Conservation (phyloP, 192 early-diverging fungal genomes). For the Podila clonocystis region DNA sequence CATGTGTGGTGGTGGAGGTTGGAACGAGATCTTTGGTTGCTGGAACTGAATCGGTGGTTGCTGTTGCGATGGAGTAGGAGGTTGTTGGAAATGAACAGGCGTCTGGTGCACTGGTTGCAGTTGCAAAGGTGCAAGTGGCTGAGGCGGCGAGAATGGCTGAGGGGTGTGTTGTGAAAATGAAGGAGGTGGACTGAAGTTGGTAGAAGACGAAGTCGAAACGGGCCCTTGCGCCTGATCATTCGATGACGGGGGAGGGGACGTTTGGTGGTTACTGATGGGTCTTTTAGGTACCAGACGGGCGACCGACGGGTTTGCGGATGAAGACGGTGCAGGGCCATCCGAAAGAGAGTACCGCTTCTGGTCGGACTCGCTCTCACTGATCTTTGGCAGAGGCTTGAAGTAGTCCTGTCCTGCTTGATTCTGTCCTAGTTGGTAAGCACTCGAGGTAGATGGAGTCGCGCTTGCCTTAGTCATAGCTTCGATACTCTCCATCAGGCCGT, state of each 20-base stretch:
- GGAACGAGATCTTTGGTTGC: conserved; percentile 14
- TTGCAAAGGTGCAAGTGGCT: conserved; percentile 1
- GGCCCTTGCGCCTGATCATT: neutral
- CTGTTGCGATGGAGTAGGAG: neutral
- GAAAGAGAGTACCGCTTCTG: conserved; percentile 38
- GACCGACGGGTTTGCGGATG: conserved; percentile 14
- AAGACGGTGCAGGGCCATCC: conserved; percentile 28
- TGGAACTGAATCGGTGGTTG: conserved; percentile 6
- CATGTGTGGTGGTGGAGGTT: conserved; percentile 4
- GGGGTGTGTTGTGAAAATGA: neutral
- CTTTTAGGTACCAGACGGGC: conserved; percentile 22
- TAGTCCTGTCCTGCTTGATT: conserved; percentile 1
- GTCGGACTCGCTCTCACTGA: conserved; percentile 6
- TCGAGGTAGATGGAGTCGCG: neutral
- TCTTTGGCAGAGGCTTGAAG: conserved; percentile 39
- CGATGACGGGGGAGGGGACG: neutral
- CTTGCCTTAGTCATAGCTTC: conserved; percentile 35
- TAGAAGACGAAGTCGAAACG: neutral
- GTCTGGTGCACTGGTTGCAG: conserved; percentile 1
- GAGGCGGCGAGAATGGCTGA: conserved; percentile 1
- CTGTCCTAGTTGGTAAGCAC: neutral
- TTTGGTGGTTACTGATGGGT: conserved; percentile 10
- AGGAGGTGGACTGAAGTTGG: neutral
- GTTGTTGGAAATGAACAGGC: neutral
- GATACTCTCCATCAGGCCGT: conserved; percentile 48